Base-by-base conservation (phyloP, 108 stramenopile species). In the Skeletonema menzelii region DNA sequence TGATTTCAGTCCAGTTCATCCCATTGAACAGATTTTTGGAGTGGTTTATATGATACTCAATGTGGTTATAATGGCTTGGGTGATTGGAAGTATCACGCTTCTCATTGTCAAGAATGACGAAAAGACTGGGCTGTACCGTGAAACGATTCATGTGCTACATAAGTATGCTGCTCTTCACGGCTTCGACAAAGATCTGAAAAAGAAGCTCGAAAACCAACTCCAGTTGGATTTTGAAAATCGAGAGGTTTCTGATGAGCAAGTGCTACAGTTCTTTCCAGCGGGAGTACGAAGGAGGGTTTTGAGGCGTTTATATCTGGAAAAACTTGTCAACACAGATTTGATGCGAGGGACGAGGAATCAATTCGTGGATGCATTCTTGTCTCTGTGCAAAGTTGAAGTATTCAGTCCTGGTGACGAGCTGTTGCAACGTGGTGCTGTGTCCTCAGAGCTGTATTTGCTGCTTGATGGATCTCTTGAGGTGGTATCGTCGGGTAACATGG, bases 31-130 rank as follows among this genome's bases (percentile, higher is more conserved):
- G 59, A 73, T 85, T 14, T 77, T 60, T 62, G 68, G 78, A 19
- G 75, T 72, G 22, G 42, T 83, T 6, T 86, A 75, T 67, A 86
- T 87, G 87, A 34, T 88, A 12, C 32, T 82, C 56, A 84, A 82
- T 46, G 82, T 86, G 22, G 46, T 80, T 27, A 26, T 80, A 10
- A 42, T 24, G 14, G 56, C 84, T 13, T 86, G 81, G 80, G 80
- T 86, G 32, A 82, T 86, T 63, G 85, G 88, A 73, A 82, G 81
- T 47, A 86, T 86, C n/a, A 86, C 85, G 4, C 64, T 86, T 59
- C 59, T 88, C 14, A 66, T 87, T 60, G 84, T 87, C 37, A 87
- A 87, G 56, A 65, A 68, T 8, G 87, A 85, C 27, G 72, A 85
- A 63, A 73, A 80, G 57, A 85, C 84, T 4, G 82, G 84, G 0